A percentile compares a stretch with the other conserved stretches of the same genome.
phyloP scores from a whole-genome alignment of 495 filamentous ascomycete genomes.

The Annulohypoxylon bovei region DNA sequence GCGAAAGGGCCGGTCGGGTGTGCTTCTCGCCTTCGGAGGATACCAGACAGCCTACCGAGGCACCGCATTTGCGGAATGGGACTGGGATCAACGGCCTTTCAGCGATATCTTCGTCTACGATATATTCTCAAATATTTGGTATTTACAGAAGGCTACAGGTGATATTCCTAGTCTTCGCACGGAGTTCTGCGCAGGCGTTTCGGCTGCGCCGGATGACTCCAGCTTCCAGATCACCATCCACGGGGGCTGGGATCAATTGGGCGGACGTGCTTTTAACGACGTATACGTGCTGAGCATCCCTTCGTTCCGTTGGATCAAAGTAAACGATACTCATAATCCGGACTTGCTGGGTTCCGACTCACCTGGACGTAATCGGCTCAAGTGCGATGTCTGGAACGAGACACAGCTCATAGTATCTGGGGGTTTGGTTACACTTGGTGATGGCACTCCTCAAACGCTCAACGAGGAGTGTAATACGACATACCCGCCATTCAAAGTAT shows the following conservation, averaged over 20 bases:
- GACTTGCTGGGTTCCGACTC: conserved; percentile 46
- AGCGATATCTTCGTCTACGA: conserved; percentile 62
- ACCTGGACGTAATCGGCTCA: conserved; percentile 42
- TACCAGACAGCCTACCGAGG: conserved; percentile 23
- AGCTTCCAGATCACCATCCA: conserved; percentile 55
- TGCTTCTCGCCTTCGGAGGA: conserved; percentile 30
- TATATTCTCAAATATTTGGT: conserved; percentile 62
- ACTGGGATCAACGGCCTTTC: conserved; percentile 35
- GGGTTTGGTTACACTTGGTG: conserved; percentile 45
- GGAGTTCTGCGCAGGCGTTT: conserved; percentile 64
- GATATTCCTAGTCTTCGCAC: conserved; percentile 55
- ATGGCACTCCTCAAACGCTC: conserved; percentile 45
- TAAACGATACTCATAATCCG: conserved; percentile 43
- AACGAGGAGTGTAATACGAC: conserved; percentile 48
- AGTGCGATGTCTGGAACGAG: conserved; percentile 24
- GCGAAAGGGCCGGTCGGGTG: conserved; percentile 17
- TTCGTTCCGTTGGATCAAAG: conserved; percentile 66
- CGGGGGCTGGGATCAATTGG: conserved; percentile 48
- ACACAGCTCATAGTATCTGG: conserved; percentile 61
- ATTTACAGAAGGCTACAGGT: conserved; percentile 61
- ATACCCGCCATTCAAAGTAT: conserved; percentile 57
- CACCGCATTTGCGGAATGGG: background rate
- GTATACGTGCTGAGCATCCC: conserved; percentile 67
- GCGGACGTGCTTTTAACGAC: conserved; percentile 60
- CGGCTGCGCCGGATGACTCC: conserved; percentile 63